Percentiles rank a stretch among this genome's conserved stretches.
phyloP scores from a whole-genome alignment of 2,329 filamentous ascomycete species.

The Cercospora sojina region DNA sequence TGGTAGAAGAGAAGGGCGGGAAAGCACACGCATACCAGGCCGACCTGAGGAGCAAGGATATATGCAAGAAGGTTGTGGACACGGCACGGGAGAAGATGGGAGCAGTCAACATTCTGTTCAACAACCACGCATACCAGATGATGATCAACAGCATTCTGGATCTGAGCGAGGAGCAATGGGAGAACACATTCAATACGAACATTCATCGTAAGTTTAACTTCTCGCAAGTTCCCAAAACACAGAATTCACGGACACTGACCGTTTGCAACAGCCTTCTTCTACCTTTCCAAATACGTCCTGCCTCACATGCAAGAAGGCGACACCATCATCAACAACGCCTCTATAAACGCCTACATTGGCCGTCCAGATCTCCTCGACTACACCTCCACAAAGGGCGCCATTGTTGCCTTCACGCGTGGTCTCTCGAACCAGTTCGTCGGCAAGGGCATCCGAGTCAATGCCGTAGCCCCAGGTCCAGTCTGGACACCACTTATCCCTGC shows the following conservation, averaged over 20 bases:
- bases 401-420: slow-evolving; percentile 74
- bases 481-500: slow-evolving; percentile 74
- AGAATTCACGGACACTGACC: not conserved
- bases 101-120: slow-evolving; percentile 69
- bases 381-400: slow-evolving; percentile 74
- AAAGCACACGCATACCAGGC: slow-evolving; percentile 64
- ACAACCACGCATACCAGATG: slow-evolving; percentile 73
- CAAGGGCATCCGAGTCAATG: slow-evolving; percentile 74
- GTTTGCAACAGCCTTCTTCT: slow-evolving; percentile 59
- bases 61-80: slow-evolving; percentile 69
- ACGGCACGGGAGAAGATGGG: slow-evolving; percentile 65
- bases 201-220: slow-evolving; percentile 56
- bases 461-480: slow-evolving; percentile 74
- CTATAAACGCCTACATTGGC: slow-evolving; percentile 79
- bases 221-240: not conserved
- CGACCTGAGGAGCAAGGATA: slow-evolving; percentile 64
- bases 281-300: slow-evolving; percentile 72
- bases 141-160: slow-evolving; percentile 70
- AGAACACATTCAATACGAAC: slow-evolving; percentile 77
- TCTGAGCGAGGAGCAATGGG: slow-evolving; percentile 75
- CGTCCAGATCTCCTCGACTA: slow-evolving; percentile 79
- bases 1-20: slow-evolving; percentile 65
- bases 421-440: slow-evolving; percentile 71
- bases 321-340: slow-evolving; percentile 82
- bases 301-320: slow-evolving; percentile 72